A percentile compares a stretch with the other conserved stretches of the same genome.
Evolutionary conservation across 75 land plant species (phyloP).

Genomic region (Pinus tabuliformis): DNA sequence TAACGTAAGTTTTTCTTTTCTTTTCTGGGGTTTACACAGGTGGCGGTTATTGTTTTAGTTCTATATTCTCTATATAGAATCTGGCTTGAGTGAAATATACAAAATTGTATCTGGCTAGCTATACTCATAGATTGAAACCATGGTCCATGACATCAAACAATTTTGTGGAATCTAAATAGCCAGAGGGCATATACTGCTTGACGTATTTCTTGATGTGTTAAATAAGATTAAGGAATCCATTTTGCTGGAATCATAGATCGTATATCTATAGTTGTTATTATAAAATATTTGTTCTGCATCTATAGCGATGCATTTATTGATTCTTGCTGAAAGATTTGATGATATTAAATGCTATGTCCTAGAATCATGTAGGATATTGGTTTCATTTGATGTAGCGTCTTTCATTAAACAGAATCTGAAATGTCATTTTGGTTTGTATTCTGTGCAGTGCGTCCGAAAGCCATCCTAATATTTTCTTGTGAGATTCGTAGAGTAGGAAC

Average conservation of each 20-base stretch:
- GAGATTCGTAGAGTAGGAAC: too few species aligned
- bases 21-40: background rate
- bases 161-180: too few species aligned
- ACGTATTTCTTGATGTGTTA: too few species aligned
- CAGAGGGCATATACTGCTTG: too few species aligned
- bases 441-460: conserved; percentile 74
- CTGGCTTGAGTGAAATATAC: background rate
- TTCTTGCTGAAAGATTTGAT: background rate
- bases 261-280: too few species aligned
- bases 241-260: too few species aligned
- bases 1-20: conserved; percentile 45
- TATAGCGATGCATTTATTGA: too few species aligned
- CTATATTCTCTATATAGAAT: conserved; percentile 8
- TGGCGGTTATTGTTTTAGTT: background rate
- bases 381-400: background rate
- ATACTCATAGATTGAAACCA: background rate
- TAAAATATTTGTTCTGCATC: too few species aligned
- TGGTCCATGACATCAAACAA: too few species aligned
- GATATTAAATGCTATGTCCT: background rate
- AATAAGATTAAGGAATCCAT: too few species aligned
- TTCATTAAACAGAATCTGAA: background rate
- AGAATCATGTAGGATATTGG: background rate
- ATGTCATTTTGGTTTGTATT: background rate
- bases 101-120: background rate
- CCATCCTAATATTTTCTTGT: conserved; percentile 60